Evolutionary conservation across 345 rosid species (phyloP).

Genomic region (Eucalyptus paniculata): DNA sequence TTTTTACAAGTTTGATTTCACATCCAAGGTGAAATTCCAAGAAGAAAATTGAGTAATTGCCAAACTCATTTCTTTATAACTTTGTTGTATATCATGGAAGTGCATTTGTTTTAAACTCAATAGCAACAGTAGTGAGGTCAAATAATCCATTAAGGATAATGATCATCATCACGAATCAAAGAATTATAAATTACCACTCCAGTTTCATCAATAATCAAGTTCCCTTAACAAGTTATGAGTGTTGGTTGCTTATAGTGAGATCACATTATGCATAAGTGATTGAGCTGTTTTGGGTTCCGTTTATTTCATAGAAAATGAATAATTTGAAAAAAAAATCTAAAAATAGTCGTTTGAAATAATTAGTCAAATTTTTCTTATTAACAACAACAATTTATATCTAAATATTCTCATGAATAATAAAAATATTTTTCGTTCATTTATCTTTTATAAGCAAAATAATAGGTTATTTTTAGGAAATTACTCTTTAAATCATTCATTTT

Average conservation of each 20-base stretch:
- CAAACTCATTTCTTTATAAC: too few relatives aligned
- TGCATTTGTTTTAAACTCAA: too few relatives aligned
- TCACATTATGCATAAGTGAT: background rate
- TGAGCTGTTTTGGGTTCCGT: accelerated
- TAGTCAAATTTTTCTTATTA: background rate
- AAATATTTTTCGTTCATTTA: background rate
- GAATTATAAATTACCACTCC: background rate
- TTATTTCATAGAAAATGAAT: background rate
- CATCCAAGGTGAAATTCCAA: too few relatives aligned
- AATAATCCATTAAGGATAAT: background rate
- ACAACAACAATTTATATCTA: background rate
- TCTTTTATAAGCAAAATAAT: accelerated
- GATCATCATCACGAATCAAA: too few relatives aligned
- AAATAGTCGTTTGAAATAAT: background rate
- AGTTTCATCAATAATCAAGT: too few relatives aligned
- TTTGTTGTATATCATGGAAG: too few relatives aligned
- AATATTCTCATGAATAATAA: accelerated
- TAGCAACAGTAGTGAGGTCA: accelerated
- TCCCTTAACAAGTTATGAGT: background rate
- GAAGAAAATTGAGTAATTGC: too few relatives aligned
- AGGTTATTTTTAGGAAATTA: background rate
- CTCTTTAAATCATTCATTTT: background rate
- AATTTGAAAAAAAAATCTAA: background rate
- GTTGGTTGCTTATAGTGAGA: accelerated
- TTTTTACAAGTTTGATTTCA: background rate